Percentiles rank a stretch among this genome's conserved stretches.
Evolutionary conservation across 2,329 filamentous ascomycete species (phyloP).

Genomic region (Sarocladiaceae sp.): DNA sequence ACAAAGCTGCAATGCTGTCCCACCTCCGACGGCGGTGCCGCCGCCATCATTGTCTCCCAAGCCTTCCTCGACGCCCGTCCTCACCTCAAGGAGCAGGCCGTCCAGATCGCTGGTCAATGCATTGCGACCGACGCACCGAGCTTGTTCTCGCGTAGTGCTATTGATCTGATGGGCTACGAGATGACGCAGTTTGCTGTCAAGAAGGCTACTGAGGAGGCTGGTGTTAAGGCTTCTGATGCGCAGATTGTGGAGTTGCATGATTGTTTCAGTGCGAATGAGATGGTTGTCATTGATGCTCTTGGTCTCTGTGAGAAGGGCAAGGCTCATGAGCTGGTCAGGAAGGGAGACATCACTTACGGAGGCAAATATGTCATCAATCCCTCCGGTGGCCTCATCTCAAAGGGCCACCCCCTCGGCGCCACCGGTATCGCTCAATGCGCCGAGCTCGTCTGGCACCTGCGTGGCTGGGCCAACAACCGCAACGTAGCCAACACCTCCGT

Average conservation of each 20-base stretch:
- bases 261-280: constrained; percentile 94
- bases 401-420: constrained; percentile 90
- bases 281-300: constrained; percentile 84
- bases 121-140: constrained; percentile 79
- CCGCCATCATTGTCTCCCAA: constrained; percentile 84
- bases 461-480: constrained; percentile 94
- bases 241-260: constrained; percentile 92
- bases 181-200: constrained; percentile 73
- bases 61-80: constrained; percentile 82
- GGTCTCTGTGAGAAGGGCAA: constrained; percentile 75
- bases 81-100: constrained; percentile 75
- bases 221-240: constrained; percentile 63
- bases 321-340: constrained; percentile 85
- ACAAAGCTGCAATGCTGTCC: constrained; percentile 99
- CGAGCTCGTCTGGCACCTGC: constrained; percentile 90
- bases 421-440: constrained; percentile 95
- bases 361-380: constrained; percentile 83
- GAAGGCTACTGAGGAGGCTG: constrained; percentile 70
- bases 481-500: constrained; percentile 62
- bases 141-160: constrained; percentile 74
- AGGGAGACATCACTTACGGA: constrained; percentile 88
- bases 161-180: constrained; percentile 84
- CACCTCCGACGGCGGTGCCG: constrained; percentile 87
- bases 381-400: constrained; percentile 90
- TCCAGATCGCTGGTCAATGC: constrained; percentile 83